phyloP scores from a whole-genome alignment of 116 monocot species.

The Zostera marina region DNA sequence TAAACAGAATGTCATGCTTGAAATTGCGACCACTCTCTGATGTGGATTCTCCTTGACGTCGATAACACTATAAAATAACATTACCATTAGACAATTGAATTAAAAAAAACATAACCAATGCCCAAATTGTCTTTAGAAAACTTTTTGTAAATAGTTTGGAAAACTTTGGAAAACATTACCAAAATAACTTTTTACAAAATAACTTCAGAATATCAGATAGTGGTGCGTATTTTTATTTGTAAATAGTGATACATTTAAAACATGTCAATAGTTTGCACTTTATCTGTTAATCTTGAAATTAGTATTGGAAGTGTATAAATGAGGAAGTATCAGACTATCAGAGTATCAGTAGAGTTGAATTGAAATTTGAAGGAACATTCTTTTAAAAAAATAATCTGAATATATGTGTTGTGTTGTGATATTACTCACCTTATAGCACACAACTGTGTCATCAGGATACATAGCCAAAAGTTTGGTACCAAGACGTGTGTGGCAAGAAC shows the following conservation, averaged over 20 bases:
- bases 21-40: constrained; percentile 48
- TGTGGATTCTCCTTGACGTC: constrained; percentile 72
- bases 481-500: constrained; percentile 80
- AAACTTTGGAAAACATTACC: not conserved
- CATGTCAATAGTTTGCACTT: not conserved
- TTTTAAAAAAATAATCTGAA: not conserved
- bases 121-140: no score
- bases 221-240: not conserved
- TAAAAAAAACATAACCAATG: not conserved
- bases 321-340: no score
- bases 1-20: constrained; percentile 45
- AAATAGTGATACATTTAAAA: not conserved
- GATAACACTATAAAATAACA: constrained; percentile 50
- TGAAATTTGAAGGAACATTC: not conserved
- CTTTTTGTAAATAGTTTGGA: no score
- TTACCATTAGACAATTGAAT: not conserved
- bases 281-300: not conserved
- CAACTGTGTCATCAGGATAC: constrained; percentile 96
- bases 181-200: not conserved
- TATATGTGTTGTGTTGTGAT: not conserved
- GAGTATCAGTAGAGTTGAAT: no score
- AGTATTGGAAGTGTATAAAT: no score
- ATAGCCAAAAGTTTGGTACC: constrained; percentile 96
- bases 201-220: not conserved
- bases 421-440: constrained; percentile 80